These are phyloP conservation scores for Camellia sinensis DNA, from an alignment of 148 eudicot species.

Conservation along the genomic window DNA sequence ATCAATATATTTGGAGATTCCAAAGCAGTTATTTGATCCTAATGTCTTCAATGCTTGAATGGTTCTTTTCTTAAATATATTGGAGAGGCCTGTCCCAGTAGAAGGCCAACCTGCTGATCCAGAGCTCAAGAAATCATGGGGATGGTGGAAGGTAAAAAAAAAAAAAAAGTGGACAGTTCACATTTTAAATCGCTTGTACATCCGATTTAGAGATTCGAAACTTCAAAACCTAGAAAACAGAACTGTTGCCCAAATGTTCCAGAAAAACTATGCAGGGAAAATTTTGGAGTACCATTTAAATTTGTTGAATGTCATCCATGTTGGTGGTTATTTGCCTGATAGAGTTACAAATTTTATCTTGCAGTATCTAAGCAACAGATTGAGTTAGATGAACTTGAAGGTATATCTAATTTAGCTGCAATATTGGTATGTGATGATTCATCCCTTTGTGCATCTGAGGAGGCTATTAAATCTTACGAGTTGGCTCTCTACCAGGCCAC, in stretches of 20 bases:
- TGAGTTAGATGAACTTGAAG: constrained; percentile 12
- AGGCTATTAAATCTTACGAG: no score
- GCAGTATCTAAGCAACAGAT: constrained; percentile 90
- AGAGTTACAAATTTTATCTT: constrained; percentile 86
- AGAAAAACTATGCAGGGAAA: constrained; percentile 85
- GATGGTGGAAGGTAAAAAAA: constrained; percentile 99
- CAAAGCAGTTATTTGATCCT: no score
- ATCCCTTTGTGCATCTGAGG: no score
- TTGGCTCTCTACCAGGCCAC: no score
- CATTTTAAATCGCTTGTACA: constrained; percentile 82
- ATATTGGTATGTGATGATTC: no score
- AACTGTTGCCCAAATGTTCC: constrained; percentile 90
- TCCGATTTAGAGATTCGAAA: constrained; percentile 85
- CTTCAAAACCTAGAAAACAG: constrained; percentile 87
- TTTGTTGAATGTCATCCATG: constrained; percentile 75
- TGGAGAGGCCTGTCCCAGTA: constrained; percentile 32
- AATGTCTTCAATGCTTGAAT: no score
- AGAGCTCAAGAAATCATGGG: constrained; percentile 93
- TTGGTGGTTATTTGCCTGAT: constrained; percentile 93
- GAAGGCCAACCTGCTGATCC: constrained; percentile 95
- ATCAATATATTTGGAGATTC: no score
- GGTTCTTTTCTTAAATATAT: no score
- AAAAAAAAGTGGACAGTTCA: constrained; percentile 98
- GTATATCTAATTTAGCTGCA: no score
- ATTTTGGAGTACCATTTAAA: constrained; percentile 90